These are phyloP conservation scores for Pulveroboletus sp. DNA, from an alignment of 768 basidiomycete genomes.

Conservation along the genomic window DNA sequence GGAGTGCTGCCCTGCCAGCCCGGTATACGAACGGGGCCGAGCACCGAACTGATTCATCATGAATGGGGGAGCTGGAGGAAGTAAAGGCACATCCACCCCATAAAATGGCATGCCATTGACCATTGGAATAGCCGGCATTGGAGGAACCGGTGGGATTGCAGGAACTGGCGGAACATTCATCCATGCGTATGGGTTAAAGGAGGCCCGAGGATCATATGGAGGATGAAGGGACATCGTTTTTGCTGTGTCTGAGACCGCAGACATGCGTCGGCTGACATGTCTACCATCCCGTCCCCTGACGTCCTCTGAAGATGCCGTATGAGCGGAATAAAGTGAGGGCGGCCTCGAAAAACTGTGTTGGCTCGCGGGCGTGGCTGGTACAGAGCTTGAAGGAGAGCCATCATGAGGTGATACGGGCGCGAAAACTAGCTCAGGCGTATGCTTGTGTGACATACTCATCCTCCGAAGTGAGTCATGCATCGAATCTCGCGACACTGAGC, in stretches of 20 bases:
- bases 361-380: constrained; percentile 34
- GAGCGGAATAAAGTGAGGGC: constrained; percentile 50
- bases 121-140: constrained; percentile 31
- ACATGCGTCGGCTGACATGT: constrained; percentile 38
- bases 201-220: constrained; percentile 25
- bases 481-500: constrained; percentile 35
- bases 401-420: constrained; percentile 32
- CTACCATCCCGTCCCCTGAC: constrained; percentile 38
- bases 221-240: constrained; percentile 26
- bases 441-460: constrained; percentile 38
- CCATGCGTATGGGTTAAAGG: constrained; percentile 30
- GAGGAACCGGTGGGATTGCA: constrained; percentile 35
- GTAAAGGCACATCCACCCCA: constrained; percentile 59
- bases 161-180: constrained; percentile 8
- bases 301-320: constrained; percentile 57
- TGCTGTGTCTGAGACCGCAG: constrained; percentile 32
- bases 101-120: constrained; percentile 40
- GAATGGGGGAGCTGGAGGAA: constrained; percentile 72
- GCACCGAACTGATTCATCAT: constrained; percentile 58
- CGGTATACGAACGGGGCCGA: constrained; percentile 34
- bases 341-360: constrained; percentile 43
- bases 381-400: constrained; percentile 52
- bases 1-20: constrained; percentile 30
- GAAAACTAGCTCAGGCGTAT: constrained; percentile 42
- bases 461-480: constrained; percentile 22